Base-by-base conservation (phyloP, 176 grass and related monocot genomes). In the Oryza brachyantha region DNA sequence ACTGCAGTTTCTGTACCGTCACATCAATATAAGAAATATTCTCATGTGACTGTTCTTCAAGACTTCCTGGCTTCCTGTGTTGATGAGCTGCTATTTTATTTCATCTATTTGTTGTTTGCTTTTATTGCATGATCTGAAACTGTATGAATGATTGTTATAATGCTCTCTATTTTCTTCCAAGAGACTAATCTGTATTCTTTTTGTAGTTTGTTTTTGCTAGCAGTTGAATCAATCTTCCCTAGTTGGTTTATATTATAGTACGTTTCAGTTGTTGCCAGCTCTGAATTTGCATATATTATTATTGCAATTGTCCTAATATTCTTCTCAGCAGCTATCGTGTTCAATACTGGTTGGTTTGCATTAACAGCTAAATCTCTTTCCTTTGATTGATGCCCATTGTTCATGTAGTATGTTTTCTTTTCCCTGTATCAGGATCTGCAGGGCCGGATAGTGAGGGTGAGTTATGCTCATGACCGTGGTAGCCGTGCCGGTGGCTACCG, bases 381-480 rank as follows among this genome's bases (percentile, higher is more conserved):
- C n/a, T n/a, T n/a, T n/a, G 11, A 46, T 64, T 39, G 0, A 21
- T 46, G 10, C 10, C 3, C 26, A 12, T 10, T 31, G 22, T 66
- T 66, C 41, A 54, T 61, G 45, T 71, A 40, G 66, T 42, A 52
- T 43, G 2, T 45, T 66, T 19, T 55, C 10, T 70, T 54, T 48
- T 73, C 25, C 40, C 52, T 82, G 16, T 42, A 82, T 64, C 65
- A 88, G 90, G 90, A 92, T 85, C 58, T 92, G 83, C 82, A 88
- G 29, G 90, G 90, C 65, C 82, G 90, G 34, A 72, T 85, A 40
- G 42, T 92, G 42, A 88, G 73, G 65, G 90, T 92, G 64, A 85
- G 81, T 67, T 92, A 85, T 88, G 90, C 90, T 83, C 83, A 76
- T 71, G 85, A 92, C 70, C 76, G 89, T 41, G 42, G 84, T 22